These are phyloP conservation scores for Schwanniomyces polymorphus DNA, from an alignment of 805 yeast species.

Conservation along the genomic window DNA sequence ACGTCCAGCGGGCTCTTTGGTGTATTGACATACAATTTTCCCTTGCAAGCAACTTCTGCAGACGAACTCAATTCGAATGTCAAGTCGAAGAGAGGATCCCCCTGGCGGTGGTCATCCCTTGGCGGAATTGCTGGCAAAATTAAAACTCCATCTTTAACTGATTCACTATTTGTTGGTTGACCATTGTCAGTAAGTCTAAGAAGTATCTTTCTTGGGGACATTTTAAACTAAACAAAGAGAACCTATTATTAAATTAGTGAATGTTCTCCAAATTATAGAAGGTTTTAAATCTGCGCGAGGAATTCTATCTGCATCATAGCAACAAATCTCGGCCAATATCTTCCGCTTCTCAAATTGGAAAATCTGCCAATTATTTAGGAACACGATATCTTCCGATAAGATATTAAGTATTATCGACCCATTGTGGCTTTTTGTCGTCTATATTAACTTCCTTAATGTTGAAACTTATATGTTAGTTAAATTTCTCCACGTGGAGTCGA, in stretches of 20 bases:
- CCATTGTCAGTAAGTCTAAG: conserved; percentile 50
- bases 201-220: conserved; percentile 34
- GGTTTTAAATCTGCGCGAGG: not conserved
- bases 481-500: too few species aligned
- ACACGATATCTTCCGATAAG: too few species aligned
- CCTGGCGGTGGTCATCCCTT: conserved; percentile 26
- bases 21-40: conserved; percentile 70
- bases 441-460: too few species aligned
- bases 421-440: too few species aligned
- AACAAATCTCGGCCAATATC: not conserved
- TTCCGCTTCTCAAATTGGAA: not conserved
- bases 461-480: too few species aligned
- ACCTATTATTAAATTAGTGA: not conserved
- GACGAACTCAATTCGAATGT: conserved; percentile 74
- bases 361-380: too few species aligned
- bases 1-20: conserved; percentile 44
- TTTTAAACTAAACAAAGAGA: not conserved
- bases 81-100: conserved; percentile 49
- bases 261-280: not conserved
- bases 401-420: too few species aligned
- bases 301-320: not conserved
- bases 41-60: conserved; percentile 67
- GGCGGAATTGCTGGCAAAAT: conserved; percentile 49
- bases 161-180: conserved; percentile 39
- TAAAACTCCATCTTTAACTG: conserved; percentile 47